Evolutionary conservation across 2,329 filamentous ascomycete genomes (phyloP).

Genomic region (Nemania sp.): DNA sequence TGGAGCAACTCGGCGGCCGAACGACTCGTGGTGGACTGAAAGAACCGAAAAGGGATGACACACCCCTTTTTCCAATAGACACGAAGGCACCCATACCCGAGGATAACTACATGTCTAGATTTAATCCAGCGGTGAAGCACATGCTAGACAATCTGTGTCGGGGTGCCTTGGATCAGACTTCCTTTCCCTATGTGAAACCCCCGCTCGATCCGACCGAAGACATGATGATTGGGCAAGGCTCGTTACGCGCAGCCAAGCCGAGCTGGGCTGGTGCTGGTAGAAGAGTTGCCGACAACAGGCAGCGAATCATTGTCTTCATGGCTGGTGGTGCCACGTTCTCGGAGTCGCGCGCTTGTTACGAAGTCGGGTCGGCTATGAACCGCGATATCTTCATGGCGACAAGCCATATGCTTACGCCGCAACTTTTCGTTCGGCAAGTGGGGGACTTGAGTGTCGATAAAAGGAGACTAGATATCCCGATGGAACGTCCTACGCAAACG

Average conservation of each 20-base stretch:
- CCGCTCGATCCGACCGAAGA: conserved; percentile 66
- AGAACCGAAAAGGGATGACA: conserved; percentile 68
- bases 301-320: conserved; percentile 91
- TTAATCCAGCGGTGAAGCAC: conserved; percentile 78
- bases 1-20: conserved; percentile 80
- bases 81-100: conserved; percentile 60
- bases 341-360: conserved; percentile 87
- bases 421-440: conserved; percentile 80
- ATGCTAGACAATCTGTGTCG: conserved; percentile 76
- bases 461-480: conserved; percentile 76
- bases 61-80: conserved; percentile 74
- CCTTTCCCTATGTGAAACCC: conserved; percentile 75
- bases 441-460: conserved; percentile 77
- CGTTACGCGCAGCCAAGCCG: conserved; percentile 86
- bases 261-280: conserved; percentile 89
- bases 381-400: conserved; percentile 87
- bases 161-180: conserved; percentile 65
- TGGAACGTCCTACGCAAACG: conserved; percentile 77
- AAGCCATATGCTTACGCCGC: conserved; percentile 89
- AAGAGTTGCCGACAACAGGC: conserved; percentile 76
- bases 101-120: conserved; percentile 85
- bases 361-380: conserved; percentile 70
- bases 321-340: conserved; percentile 94
- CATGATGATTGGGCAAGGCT: conserved; percentile 65
- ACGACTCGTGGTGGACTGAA: conserved; percentile 69